Evolutionary conservation across 2,329 filamentous ascomycete species (phyloP).

Genomic region (Sporothrix brasiliensis): DNA sequence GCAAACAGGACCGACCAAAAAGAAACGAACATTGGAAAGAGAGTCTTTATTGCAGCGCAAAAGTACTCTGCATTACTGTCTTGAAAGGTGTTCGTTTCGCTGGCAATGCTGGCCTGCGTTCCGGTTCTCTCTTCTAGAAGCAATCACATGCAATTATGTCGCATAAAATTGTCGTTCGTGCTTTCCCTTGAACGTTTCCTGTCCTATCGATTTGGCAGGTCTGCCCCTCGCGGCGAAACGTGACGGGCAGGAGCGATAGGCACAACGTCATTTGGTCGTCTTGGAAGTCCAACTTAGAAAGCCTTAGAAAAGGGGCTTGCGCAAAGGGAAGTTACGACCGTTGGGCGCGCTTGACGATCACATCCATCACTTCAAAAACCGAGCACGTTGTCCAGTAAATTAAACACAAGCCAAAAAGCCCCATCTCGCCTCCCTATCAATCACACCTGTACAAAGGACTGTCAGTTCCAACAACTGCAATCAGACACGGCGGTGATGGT

Average conservation of each 20-base stretch:
- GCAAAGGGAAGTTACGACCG: constrained; percentile 7
- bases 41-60: neutral
- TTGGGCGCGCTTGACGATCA: neutral
- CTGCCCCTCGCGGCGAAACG: neutral
- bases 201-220: constrained; percentile 19
- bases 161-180: neutral
- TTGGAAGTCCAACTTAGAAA: neutral
- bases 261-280: neutral
- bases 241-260: constrained; percentile 20
- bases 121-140: constrained; percentile 10
- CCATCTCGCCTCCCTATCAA: neutral
- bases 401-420: neutral
- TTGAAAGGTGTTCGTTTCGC: neutral
- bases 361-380: neutral
- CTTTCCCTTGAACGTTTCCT: neutral
- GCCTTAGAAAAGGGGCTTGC: no score
- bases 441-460: neutral
- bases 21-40: neutral
- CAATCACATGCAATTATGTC: constrained; percentile 12
- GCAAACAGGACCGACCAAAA: neutral
- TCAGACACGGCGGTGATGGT: neutral
- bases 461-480: neutral
- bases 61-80: neutral
- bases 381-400: neutral
- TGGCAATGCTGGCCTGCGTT: neutral